phyloP scores from a whole-genome alignment of 352 stramenopile genomes.

The Globisporangium takayamanum region DNA sequence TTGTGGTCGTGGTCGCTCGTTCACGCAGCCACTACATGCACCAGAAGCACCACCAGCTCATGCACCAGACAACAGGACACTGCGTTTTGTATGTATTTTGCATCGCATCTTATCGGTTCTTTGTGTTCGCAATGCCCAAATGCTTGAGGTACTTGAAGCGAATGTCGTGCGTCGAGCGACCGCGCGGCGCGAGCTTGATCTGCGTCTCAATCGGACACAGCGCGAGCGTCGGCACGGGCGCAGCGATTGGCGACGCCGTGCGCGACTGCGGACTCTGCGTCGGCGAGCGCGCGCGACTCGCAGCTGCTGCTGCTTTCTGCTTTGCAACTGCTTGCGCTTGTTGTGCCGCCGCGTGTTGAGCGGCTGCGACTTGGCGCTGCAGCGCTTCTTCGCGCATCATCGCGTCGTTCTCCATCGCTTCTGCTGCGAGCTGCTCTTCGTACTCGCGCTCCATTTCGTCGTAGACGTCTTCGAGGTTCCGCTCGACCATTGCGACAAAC shows the following conservation, averaged over 20 bases:
- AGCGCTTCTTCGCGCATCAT: slow-evolving; percentile 64
- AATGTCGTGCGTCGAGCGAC: slow-evolving; percentile 65
- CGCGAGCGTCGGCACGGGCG: slow-evolving; percentile 39
- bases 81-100: too few species aligned
- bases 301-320: not conserved
- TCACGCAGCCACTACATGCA: too few species aligned
- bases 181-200: slow-evolving; percentile 66
- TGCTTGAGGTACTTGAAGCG: slow-evolving; percentile 88
- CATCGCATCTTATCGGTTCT: too few species aligned
- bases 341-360: slow-evolving; percentile 10
- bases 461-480: slow-evolving; percentile 81
- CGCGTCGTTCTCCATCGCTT: slow-evolving; percentile 60
- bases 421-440: slow-evolving; percentile 55
- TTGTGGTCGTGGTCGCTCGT: not conserved
- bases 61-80: not conserved
- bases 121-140: slow-evolving; percentile 63
- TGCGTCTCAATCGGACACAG: slow-evolving; percentile 48
- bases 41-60: not conserved
- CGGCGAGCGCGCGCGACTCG: slow-evolving; percentile 26
- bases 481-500: slow-evolving; percentile 86
- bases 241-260: slow-evolving; percentile 4
- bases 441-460: slow-evolving; percentile 86
- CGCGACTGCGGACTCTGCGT: slow-evolving; percentile 26
- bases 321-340: slow-evolving; percentile 5
- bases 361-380: slow-evolving; percentile 40